Conservation (phyloP, 495 filamentous ascomycete species). For the Lasiosphaeria hispida region DNA sequence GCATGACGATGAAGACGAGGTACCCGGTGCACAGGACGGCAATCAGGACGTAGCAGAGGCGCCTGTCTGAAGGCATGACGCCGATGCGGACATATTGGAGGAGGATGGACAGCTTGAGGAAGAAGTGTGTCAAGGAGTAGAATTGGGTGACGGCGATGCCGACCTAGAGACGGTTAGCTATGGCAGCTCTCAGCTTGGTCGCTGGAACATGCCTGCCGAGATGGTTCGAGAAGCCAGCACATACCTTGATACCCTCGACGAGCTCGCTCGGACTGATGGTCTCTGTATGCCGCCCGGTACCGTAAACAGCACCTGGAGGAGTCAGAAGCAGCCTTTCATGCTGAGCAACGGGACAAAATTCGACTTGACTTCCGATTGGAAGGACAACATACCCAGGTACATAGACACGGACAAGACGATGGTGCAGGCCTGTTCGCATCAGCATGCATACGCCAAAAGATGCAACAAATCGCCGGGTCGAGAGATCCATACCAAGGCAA, state of each 20-base stretch:
- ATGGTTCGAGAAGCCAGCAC: neutral
- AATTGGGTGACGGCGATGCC: conserved; percentile 7
- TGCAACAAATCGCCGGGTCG: neutral
- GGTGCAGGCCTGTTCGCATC: neutral
- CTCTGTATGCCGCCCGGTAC: neutral
- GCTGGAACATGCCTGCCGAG: neutral
- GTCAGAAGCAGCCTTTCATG: neutral
- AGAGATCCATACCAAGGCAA: neutral
- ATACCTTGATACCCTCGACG: conserved; percentile 2
- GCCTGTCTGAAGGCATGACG: conserved; percentile 11
- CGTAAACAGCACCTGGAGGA: neutral
- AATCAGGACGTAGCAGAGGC: conserved; percentile 12
- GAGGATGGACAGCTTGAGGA: conserved; percentile 16
- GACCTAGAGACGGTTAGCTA: neutral
- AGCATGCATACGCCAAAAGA: neutral
- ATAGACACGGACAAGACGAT: conserved; percentile 2
- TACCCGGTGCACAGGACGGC: neutral
- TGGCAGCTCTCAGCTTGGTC: too few relatives aligned
- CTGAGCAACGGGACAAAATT: neutral
- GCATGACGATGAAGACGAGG: neutral
- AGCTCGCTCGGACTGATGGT: neutral
- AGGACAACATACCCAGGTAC: neutral
- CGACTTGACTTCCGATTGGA: neutral
- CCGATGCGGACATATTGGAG: conserved; percentile 8
- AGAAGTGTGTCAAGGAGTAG: conserved; percentile 9